These are phyloP conservation scores for Neofusicoccum cordaticola DNA, from an alignment of 2,329 filamentous ascomycete genomes.

Conservation along the genomic window DNA sequence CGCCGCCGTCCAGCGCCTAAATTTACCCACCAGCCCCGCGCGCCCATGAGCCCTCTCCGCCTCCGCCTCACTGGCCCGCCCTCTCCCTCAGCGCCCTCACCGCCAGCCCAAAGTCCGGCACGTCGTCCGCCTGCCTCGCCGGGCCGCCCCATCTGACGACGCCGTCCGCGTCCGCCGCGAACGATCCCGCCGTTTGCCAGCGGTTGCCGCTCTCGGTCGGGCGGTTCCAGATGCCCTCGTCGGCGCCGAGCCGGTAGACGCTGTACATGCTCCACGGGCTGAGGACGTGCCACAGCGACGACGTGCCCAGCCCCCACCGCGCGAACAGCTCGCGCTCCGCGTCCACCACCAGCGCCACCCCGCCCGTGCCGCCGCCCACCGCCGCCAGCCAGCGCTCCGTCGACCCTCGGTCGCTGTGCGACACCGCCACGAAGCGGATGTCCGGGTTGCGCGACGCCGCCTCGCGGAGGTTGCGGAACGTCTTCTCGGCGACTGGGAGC, in stretches of 20 bases:
- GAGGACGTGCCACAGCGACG: constrained; percentile 61
- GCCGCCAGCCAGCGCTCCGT: constrained; percentile 34
- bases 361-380: constrained; percentile 53
- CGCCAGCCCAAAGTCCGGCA: constrained; percentile 53
- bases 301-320: constrained; percentile 63
- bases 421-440: constrained; percentile 34
- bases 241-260: constrained; percentile 57
- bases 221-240: constrained; percentile 65
- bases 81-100: constrained; percentile 27
- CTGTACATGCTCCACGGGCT: constrained; percentile 57
- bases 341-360: constrained; percentile 61
- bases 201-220: constrained; percentile 63
- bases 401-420: constrained; percentile 31
- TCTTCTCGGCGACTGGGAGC: constrained; percentile 63
- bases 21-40: background rate
- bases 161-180: constrained; percentile 56
- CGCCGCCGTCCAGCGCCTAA: background rate
- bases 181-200: constrained; percentile 68
- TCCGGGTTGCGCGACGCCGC: constrained; percentile 26
- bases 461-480: constrained; percentile 42
- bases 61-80: background rate
- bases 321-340: constrained; percentile 59
- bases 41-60: background rate
- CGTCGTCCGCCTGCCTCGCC: constrained; percentile 50
- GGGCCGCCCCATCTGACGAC: constrained; percentile 53